A percentile compares a stretch with the other conserved stretches of the same genome.
phyloP scores from a whole-genome alignment of 768 basidiomycete species.

The Saitozyma podzolica region DNA sequence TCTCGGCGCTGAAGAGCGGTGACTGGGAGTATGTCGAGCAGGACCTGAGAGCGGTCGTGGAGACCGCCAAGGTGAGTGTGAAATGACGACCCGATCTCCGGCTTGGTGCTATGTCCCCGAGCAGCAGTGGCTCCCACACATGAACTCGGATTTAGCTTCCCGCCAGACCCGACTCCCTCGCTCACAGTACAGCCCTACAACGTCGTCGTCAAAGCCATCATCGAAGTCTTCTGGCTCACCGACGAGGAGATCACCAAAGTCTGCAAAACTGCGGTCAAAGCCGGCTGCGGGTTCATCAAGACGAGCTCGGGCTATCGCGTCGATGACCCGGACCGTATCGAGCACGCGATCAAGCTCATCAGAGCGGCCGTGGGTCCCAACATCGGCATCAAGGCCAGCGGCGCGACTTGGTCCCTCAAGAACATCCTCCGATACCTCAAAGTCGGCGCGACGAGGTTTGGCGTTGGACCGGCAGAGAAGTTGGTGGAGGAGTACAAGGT shows the following conservation, averaged over 20 bases:
- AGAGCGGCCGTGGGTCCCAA: not conserved
- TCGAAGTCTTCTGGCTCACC: constrained; percentile 2
- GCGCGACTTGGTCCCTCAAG: not conserved
- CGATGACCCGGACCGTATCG: not conserved
- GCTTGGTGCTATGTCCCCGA: no score
- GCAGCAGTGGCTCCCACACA: no score
- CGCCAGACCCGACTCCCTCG: no score
- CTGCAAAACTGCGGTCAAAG: not conserved
- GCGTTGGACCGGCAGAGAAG: not conserved
- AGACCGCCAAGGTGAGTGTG: not conserved
- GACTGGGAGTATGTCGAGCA: not conserved
- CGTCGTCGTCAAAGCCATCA: constrained; percentile 4
- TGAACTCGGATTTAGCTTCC: no score
- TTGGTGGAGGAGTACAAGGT: no score
- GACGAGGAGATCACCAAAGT: constrained; percentile 1
- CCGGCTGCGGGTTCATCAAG: constrained; percentile 1
- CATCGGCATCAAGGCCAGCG: not conserved
- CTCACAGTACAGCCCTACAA: not conserved
- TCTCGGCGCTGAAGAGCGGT: not conserved
- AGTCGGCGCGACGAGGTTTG: not conserved
- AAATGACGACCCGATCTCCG: no score
- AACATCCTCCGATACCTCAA: not conserved
- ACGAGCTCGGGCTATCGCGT: not conserved
- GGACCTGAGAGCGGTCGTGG: not conserved
- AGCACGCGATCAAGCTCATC: not conserved